phyloP scores from a whole-genome alignment of 2,329 filamentous ascomycete genomes.

The Ascochyta koolunga region DNA sequence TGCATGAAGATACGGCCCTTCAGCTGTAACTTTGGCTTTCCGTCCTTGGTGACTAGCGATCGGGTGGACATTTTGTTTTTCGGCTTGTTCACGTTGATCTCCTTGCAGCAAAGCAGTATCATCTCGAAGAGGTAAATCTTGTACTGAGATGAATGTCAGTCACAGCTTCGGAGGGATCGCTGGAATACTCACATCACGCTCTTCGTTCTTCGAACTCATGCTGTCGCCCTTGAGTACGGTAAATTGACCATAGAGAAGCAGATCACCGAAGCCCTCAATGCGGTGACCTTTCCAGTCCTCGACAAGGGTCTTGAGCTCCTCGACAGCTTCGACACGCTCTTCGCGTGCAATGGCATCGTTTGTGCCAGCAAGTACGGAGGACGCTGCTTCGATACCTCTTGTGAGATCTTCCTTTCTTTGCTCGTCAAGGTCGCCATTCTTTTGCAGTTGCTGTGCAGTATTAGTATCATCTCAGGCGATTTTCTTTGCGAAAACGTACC shows the following conservation, averaged over 20 bases:
- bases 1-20: conserved; percentile 99
- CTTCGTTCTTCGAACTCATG: conserved; percentile 78
- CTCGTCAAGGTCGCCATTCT: conserved; percentile 78
- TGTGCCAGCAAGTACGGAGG: conserved; percentile 79
- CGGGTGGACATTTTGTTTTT: conserved; percentile 74
- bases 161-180: neutral
- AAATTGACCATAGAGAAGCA: conserved; percentile 88
- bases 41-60: conserved; percentile 70
- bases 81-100: conserved; percentile 82
- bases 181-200: conserved; percentile 75
- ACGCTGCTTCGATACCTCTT: conserved; percentile 79
- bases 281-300: conserved; percentile 97
- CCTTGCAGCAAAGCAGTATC: conserved; percentile 96
- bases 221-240: conserved; percentile 83
- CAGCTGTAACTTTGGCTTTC: conserved; percentile 79
- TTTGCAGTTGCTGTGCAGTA: conserved; percentile 72
- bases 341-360: conserved; percentile 92
- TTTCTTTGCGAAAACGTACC: conserved; percentile 55
- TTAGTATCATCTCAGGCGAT: conserved; percentile 7
- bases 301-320: conserved; percentile 80
- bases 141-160: conserved; percentile 65
- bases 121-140: conserved; percentile 97
- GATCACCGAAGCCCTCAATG: conserved; percentile 86
- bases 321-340: conserved; percentile 79
- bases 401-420: conserved; percentile 73